phyloP scores from a whole-genome alignment of 352 stramenopile genomes.

The Sclerospora graminicola region DNA sequence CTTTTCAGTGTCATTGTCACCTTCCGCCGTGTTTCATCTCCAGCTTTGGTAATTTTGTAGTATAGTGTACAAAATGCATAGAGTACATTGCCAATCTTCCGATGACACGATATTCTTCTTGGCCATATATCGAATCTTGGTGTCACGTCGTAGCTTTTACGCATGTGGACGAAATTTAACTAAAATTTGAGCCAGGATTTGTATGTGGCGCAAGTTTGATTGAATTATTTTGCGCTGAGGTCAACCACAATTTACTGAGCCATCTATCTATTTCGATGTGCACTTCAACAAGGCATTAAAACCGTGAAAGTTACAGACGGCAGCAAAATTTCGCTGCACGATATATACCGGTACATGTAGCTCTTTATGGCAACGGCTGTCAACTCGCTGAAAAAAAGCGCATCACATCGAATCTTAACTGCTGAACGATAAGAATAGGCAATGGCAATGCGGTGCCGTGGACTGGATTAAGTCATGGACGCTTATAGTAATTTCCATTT shows the following conservation, averaged over 20 bases:
- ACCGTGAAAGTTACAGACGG: slow-evolving; percentile 1
- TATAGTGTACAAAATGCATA: slow-evolving; percentile 16
- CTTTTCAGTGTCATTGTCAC: slow-evolving; percentile 13
- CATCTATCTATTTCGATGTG: slow-evolving; percentile 13
- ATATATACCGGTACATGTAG: too few relatives aligned
- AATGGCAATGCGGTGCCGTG: neutral
- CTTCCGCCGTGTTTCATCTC: slow-evolving; percentile 16
- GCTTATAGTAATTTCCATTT: too few relatives aligned
- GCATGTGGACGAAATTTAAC: slow-evolving; percentile 7
- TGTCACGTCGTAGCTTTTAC: slow-evolving; percentile 11
- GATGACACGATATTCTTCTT: slow-evolving; percentile 3
- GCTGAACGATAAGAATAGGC: slow-evolving; percentile 9
- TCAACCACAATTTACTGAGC: slow-evolving; percentile 1
- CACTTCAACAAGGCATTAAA: slow-evolving; percentile 10
- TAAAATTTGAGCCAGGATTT: slow-evolving; percentile 11
- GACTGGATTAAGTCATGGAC: too few relatives aligned
- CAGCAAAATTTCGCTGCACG: slow-evolving; percentile 22
- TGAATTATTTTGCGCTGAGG: slow-evolving; percentile 23
- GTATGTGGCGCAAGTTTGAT: slow-evolving; percentile 2
- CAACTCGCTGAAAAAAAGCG: too few relatives aligned
- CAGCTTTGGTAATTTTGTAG: too few relatives aligned
- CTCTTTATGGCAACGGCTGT: too few relatives aligned
- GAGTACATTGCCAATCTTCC: slow-evolving; percentile 12
- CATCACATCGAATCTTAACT: too few relatives aligned
- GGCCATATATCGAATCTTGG: slow-evolving; percentile 7